Evolutionary conservation across 2,329 filamentous ascomycete genomes (phyloP).

Genomic region (Clarireedia hainanense): DNA sequence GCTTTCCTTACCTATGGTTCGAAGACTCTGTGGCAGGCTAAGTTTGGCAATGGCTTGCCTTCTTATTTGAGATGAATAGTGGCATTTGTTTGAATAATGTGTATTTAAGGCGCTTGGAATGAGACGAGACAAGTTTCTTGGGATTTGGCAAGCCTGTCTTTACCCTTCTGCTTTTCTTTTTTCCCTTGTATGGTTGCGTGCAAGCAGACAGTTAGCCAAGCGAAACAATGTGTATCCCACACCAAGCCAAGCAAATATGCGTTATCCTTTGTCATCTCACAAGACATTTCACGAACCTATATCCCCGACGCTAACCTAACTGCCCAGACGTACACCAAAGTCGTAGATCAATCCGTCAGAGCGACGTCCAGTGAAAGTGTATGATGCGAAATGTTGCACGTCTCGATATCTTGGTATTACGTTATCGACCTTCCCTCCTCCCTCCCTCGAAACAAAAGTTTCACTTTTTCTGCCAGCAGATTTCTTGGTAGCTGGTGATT

Average conservation of each 20-base stretch:
- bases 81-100: neutral
- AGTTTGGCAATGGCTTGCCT: slow-evolving; percentile 1
- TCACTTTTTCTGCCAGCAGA: neutral
- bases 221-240: neutral
- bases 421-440: neutral
- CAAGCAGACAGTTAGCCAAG: neutral
- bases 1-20: slow-evolving; percentile 5
- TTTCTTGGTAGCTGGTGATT: neutral
- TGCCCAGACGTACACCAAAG: neutral
- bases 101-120: neutral
- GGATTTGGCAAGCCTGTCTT: neutral
- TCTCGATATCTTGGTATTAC: slow-evolving; percentile 9
- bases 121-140: neutral
- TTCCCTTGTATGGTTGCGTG: neutral
- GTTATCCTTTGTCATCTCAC: too few species aligned
- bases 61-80: slow-evolving; percentile 7
- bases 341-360: too few species aligned
- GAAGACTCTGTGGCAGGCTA: slow-evolving; percentile 3
- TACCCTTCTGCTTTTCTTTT: neutral
- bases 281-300: neutral
- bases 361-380: neutral
- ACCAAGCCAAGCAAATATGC: neutral
- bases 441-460: neutral
- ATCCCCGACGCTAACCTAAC: neutral
- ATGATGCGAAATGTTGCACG: neutral